Evolutionary conservation across 2,329 filamentous ascomycete species (phyloP), one percentile per base, ranked within the genome.

Genomic region (Calycina marina): DNA sequence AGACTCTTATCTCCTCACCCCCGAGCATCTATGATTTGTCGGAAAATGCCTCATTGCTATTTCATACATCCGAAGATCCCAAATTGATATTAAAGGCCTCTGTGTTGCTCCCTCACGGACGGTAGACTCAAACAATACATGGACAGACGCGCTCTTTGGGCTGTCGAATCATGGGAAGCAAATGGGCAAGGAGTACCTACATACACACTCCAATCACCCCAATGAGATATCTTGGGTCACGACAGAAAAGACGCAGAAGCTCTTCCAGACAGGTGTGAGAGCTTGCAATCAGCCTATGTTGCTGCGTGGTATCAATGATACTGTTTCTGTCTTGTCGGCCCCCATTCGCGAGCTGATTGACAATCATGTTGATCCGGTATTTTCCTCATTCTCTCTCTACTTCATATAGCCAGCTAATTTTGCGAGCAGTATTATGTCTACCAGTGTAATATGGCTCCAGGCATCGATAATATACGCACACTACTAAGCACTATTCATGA

Each of bases 181-280:
- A 30, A 57, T 62, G 14, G 70, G 69, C 4, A 77, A 77, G 47
- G 59, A 67, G 31, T 71, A 69, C 4, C 53, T 75, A 33, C 72
- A 77, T 46, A 77, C 72, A 0, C 73, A 77, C 44, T 72, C 77
- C 52, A 76, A 77, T 42, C 69, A 75, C 40, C 63, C 69, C 0
- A 61, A 61, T 22, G 72, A 77, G 48, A 65, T 76, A 34, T 69
- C 68, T 4, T 77, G 71, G 70, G 55, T 73, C 15, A 69, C 66
- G 1, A 51, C 59, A 40, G 48, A 54, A 28, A 72, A 71, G 2
- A 59, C 63, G 16, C 61, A 60, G 34, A 59, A 55, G 40, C 52
- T 76, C 6, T 60, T 62, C 39, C 54, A 61, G 36, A 57, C 61
- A 4, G 63, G 63, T 3, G 59, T 76, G 5, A 64, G 57, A 9